Evolutionary conservation across 2,329 filamentous ascomycete genomes (phyloP), one percentile per base, ranked within the genome.

Genomic region (Apiospora phragmitis): DNA sequence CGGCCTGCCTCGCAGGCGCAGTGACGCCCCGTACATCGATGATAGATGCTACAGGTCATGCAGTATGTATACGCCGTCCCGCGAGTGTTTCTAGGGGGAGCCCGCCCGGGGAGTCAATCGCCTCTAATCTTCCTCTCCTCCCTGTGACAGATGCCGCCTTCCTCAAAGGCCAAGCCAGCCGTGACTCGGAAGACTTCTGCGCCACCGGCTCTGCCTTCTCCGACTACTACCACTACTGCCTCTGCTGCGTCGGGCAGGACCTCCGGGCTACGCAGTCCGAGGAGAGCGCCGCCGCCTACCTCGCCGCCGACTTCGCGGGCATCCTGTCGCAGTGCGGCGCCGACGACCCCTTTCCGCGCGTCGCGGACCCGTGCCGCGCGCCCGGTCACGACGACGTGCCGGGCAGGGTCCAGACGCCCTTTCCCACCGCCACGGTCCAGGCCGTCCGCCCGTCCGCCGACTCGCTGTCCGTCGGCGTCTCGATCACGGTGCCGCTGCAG

Each of bases 391-490:
- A 45, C 14, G 18, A 35, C 6, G 8, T 45, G 0, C 26, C 47
- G 9, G 65, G 65, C 41, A 45, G 21, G 35, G 42, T 70, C 65
- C 26, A 16, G 18, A 68, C 49, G n/a, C 65, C 69, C 7, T 70
- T 68, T 21, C 69, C 69, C 16, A 68, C 69, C 1, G 26, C 67
- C 4, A 70, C 69, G 26, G 49, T 59, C 11, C 62, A 67, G 65
- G 21, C 3, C 3, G 49, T 68, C 7, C 11, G 38, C 16, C 47
- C 67, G 21, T 59, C 72, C 1, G 49, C 67, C 7, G 71, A 71
- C 47, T 69, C 69, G 24, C 43, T 69, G 47, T 70, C 71, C 6
- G 74, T 70, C 18, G 66, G 69, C 1, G 45, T 70, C 38, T 29
- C 66, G 49, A 24, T 32, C 21, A 70, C 69, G 26, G 32, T 43